Evolutionary conservation across 345 rosid species (phyloP).

Genomic region (Eutrema japonicum): DNA sequence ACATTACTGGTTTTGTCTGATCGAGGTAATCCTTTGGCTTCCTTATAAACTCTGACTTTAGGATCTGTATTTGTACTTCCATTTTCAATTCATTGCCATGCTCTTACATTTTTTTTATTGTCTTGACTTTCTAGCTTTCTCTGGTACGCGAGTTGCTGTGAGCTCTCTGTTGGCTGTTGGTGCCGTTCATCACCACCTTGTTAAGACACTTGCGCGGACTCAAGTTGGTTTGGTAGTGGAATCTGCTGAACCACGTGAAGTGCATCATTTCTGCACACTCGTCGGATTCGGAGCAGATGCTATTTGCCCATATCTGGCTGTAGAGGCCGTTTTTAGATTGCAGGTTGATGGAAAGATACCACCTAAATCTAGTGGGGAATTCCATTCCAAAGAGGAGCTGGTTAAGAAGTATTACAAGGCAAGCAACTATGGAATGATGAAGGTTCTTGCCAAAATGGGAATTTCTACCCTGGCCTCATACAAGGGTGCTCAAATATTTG

Average conservation of each 20-base stretch:
- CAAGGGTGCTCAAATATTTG: conserved; percentile 99
- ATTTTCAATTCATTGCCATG: background rate
- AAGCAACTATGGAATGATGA: conserved; percentile 99
- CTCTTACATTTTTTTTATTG: background rate
- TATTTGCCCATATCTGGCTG: conserved; percentile 88
- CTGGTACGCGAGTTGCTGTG: conserved; percentile 77
- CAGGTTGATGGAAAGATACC: conserved; percentile 98
- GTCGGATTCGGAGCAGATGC: conserved; percentile 99
- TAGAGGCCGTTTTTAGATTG: conserved; percentile 84
- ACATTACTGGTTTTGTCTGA: conserved; percentile 89
- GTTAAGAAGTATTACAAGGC: conserved; percentile 95
- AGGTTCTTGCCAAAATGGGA: conserved; percentile 99
- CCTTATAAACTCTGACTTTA: background rate
- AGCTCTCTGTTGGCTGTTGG: conserved; percentile 99
- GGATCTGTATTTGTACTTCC: conserved; percentile 1
- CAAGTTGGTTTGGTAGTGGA: conserved; percentile 88
- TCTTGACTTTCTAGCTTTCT: conserved; percentile 60
- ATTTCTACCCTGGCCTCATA: conserved; percentile 97
- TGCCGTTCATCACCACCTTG: conserved; percentile 96
- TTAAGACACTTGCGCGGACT: conserved; percentile 87
- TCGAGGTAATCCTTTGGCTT: conserved; percentile 65
- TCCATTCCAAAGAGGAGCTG: conserved; percentile 84
- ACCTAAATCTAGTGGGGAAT: conserved; percentile 78
- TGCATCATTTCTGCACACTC: conserved; percentile 97
- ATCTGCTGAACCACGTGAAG: conserved; percentile 99